Conservation (phyloP, 768 basidiomycete species). For the Cyclocybe cylindracea region DNA sequence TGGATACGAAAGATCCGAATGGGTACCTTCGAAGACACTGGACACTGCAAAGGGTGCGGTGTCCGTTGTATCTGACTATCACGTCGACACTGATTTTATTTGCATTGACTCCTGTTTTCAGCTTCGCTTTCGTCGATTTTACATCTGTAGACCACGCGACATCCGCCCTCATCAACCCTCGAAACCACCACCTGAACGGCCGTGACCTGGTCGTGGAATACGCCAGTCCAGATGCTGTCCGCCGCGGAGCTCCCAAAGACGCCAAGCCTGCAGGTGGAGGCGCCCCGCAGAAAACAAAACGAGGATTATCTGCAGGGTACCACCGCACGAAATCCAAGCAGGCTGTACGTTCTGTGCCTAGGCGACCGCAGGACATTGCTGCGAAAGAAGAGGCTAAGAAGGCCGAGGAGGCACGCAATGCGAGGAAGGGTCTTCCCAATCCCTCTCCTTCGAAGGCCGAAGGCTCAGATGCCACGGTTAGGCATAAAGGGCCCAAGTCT, state of each 20-base stretch:
- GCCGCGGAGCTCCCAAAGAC: constrained; percentile 65
- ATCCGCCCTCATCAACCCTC: constrained; percentile 74
- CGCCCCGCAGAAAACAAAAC: neutral
- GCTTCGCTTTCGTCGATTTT: constrained; percentile 96
- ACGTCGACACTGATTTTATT: neutral
- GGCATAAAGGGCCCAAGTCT: constrained; percentile 38
- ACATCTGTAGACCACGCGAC: constrained; percentile 78
- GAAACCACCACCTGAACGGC: constrained; percentile 83
- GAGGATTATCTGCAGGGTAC: too few relatives aligned
- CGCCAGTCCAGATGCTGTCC: constrained; percentile 86
- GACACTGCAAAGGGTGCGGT: constrained; percentile 90
- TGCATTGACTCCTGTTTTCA: constrained; percentile 29
- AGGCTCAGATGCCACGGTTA: constrained; percentile 6
- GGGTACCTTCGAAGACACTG: constrained; percentile 96
- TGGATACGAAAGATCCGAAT: constrained; percentile 86
- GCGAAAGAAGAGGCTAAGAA: neutral
- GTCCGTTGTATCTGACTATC: neutral
- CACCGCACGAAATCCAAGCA: too few relatives aligned
- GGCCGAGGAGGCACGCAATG: neutral
- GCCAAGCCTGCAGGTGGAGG: constrained; percentile 19
- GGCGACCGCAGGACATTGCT: too few relatives aligned
- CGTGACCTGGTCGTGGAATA: constrained; percentile 86
- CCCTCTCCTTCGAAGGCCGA: too few relatives aligned
- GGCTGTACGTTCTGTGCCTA: too few relatives aligned
- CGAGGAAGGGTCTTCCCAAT: too few relatives aligned